phyloP scores from a whole-genome alignment of 768 basidiomycete genomes.

The Gelatoporia subvermispora region DNA sequence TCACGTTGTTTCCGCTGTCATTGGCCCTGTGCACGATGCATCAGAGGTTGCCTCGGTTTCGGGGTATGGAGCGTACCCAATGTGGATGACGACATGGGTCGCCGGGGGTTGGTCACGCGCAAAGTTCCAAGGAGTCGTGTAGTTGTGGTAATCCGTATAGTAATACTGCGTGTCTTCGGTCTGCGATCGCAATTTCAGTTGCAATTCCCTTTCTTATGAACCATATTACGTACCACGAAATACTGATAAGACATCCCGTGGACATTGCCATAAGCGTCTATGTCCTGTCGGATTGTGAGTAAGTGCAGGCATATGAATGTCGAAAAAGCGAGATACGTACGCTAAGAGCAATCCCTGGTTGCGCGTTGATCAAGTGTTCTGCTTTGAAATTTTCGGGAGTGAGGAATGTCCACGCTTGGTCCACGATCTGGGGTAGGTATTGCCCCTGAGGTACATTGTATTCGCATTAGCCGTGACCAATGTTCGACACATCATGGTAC shows the following conservation, averaged over 20 bases:
- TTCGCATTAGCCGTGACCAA: constrained; percentile 1
- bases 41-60: background rate
- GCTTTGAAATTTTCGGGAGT: constrained; percentile 47
- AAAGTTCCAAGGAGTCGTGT: constrained; percentile 57
- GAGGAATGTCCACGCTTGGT: constrained; percentile 55
- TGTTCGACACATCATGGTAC: background rate
- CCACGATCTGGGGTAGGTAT: constrained; percentile 46
- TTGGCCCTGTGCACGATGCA: constrained; percentile 37
- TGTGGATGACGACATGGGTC: constrained; percentile 53
- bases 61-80: constrained; percentile 33
- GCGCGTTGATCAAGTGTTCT: constrained; percentile 47
- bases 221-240: constrained; percentile 34
- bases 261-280: constrained; percentile 47
- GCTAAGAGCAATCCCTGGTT: constrained; percentile 48
- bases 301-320: no score
- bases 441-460: constrained; percentile 40
- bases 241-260: constrained; percentile 49
- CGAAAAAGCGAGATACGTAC: constrained; percentile 20
- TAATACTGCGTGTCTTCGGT: constrained; percentile 55
- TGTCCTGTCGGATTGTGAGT: constrained; percentile 31
- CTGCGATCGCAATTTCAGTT: constrained; percentile 20
- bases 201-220: background rate
- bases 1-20: constrained; percentile 48
- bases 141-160: constrained; percentile 53
- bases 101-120: constrained; percentile 38